Evolutionary conservation across 768 basidiomycete genomes (phyloP), one percentile per base, ranked within the genome.

Genomic region (Termitomyces sp.): DNA sequence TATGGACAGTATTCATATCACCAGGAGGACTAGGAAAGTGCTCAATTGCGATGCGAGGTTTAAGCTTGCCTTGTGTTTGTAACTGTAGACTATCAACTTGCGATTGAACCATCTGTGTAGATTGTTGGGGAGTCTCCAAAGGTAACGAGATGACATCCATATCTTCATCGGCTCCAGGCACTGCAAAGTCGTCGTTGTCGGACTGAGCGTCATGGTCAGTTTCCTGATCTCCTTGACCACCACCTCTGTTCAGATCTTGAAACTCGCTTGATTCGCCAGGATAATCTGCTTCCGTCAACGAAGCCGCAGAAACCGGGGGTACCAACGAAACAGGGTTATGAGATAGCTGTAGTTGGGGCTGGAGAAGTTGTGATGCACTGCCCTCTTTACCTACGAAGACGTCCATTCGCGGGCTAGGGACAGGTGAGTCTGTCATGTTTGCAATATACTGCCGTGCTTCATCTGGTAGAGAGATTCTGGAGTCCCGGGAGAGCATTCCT

Each of bases 401-500:
- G 53, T 78, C 75, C 10, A 71, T 68, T 44, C 70, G 69, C 6
- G 87, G 83, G 64, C 82, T 87, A 27, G 80, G 71, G 8, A 73
- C 66, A 3, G 88, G 85, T 5, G 84, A 86, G 56, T 90, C 88
- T 37, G 71, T 71, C 80, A 88, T 84, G 63, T 79, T 82, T 37
- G 82, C 77, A 56, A 90, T 86, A 64, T 89, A 91, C 48, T 80
- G 83, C 61, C 77, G 82, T 16, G 90, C 86, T 68, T 92, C 91
- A 55, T 91, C 88, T 1, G 90, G 87, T 37, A 91, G 76, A 34
- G 86, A 83, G 50, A 87, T 81, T 24, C 80, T 79, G 9, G 88
- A 90, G 51, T 86, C 86, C 55, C 86, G 80, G n/a, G 82, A 80
- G 18, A 75, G 62, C 5, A 66, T 52, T 42, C 72, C 67, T n/a